Conservation (phyloP, 169 alveolate species). For the Plasmodium sp. region DNA sequence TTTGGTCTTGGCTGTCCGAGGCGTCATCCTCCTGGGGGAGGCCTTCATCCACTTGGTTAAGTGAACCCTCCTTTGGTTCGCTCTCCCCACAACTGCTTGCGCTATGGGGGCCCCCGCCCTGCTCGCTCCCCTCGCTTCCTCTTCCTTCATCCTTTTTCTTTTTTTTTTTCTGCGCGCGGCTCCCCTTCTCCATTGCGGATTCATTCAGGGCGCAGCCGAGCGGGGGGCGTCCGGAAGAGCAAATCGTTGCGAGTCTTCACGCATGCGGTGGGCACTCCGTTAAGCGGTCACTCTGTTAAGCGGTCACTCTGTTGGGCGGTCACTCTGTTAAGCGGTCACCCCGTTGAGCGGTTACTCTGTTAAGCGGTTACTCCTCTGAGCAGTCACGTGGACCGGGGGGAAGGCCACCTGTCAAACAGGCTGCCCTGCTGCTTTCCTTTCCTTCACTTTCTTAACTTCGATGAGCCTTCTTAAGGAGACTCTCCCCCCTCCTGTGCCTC, state of each 20-base stretch:
- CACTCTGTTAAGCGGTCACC: too few species aligned
- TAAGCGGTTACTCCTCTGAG: too few species aligned
- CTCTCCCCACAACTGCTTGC: not conserved
- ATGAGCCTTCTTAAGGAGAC: not conserved
- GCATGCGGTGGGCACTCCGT: not conserved
- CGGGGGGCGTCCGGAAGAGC: too few species aligned
- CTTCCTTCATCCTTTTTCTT: not conserved
- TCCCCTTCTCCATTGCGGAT: not conserved
- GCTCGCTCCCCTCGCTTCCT: not conserved
- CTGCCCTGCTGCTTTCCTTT: not conserved
- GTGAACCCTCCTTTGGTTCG: too few species aligned
- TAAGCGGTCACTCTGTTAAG: not conserved
- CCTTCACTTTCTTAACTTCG: not conserved
- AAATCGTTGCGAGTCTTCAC: too few species aligned
- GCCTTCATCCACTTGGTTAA: not conserved
- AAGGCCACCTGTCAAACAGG: not conserved
- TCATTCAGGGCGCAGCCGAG: not conserved
- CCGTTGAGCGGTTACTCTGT: too few species aligned
- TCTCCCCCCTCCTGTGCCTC: not conserved
- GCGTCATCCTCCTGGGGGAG: not conserved
- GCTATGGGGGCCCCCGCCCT: not conserved
- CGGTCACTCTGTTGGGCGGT: too few species aligned
- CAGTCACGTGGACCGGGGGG: not conserved
- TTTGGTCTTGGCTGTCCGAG: constrained; percentile 4
- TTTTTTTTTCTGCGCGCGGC: not conserved